Percentiles rank a stretch among this genome's conserved stretches.
Evolutionary conservation across 352 stramenopile genomes (phyloP).

Genomic region (Phytopythium vexans): DNA sequence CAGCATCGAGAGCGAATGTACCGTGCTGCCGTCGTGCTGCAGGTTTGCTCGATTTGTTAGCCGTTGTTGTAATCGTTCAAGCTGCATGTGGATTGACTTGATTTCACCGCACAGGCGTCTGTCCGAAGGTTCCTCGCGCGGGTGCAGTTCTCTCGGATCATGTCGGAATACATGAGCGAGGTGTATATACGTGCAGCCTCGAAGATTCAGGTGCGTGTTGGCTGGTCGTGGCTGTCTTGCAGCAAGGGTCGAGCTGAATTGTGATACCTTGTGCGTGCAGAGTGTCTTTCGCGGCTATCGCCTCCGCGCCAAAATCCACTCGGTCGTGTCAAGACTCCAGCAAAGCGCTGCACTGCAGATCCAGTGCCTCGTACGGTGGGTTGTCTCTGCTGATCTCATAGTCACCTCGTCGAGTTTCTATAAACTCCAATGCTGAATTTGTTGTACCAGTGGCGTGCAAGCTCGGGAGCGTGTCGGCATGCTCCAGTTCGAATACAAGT

Average conservation of each 20-base stretch:
- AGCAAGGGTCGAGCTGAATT: too few relatives aligned
- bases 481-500: slow-evolving; percentile 47
- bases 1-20: slow-evolving; percentile 35
- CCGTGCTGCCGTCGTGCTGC: slow-evolving; percentile 37
- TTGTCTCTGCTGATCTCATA: neutral
- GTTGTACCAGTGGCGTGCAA: slow-evolving; percentile 34
- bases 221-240: neutral
- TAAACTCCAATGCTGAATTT: slow-evolving; percentile 13
- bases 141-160: slow-evolving; percentile 32
- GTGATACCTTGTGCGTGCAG: slow-evolving; percentile 16
- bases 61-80: too few relatives aligned
- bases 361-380: slow-evolving; percentile 49
- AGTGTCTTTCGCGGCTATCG: slow-evolving; percentile 40
- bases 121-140: slow-evolving; percentile 51
- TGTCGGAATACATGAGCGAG: slow-evolving; percentile 43
- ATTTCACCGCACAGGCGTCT: slow-evolving; percentile 16
- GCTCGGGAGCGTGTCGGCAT: slow-evolving; percentile 48
- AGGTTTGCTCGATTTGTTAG: slow-evolving; percentile 12
- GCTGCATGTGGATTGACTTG: neutral
- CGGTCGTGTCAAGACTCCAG: slow-evolving; percentile 40
- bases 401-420: neutral
- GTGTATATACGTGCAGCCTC: slow-evolving; percentile 31
- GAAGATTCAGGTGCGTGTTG: slow-evolving; percentile 46
- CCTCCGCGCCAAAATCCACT: slow-evolving; percentile 35
- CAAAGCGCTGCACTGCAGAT: slow-evolving; percentile 45